A percentile compares a stretch with the other conserved stretches of the same genome.
Evolutionary conservation across 2,329 filamentous ascomycete species (phyloP).

Genomic region (Laburnicola sp.): DNA sequence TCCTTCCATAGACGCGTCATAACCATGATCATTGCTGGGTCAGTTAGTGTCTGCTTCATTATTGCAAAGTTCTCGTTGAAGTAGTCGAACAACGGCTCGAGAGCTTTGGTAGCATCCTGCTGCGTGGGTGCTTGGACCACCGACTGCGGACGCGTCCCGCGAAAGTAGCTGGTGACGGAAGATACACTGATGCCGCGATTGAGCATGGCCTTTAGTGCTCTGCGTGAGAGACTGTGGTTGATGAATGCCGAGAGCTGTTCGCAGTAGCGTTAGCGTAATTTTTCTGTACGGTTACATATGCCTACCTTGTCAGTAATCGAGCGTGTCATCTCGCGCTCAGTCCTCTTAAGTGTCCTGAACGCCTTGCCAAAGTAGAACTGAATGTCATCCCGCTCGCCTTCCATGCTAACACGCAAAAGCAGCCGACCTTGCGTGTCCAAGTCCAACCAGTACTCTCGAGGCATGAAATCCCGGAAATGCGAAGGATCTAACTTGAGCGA

Average conservation of each 20-base stretch:
- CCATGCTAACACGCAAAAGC: constrained; percentile 93
- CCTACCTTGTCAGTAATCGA: constrained; percentile 95
- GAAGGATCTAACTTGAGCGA: constrained; percentile 97
- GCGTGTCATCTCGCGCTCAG: constrained; percentile 95
- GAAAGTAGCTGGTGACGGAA: constrained; percentile 71
- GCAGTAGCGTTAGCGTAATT: constrained; percentile 21
- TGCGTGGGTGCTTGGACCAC: constrained; percentile 63
- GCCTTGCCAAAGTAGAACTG: constrained; percentile 98
- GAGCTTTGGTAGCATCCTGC: constrained; percentile 75
- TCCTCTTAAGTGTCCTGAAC: constrained; percentile 91
- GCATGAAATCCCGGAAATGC: constrained; percentile 94
- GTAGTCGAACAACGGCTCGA: constrained; percentile 86
- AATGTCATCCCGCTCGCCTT: constrained; percentile 96
- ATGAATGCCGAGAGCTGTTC: constrained; percentile 86
- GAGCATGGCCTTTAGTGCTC: constrained; percentile 75
- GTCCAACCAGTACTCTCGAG: constrained; percentile 96
- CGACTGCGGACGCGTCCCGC: constrained; percentile 53
- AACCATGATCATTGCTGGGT: constrained; percentile 95
- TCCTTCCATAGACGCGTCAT: constrained; percentile 99
- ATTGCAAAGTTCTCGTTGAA: constrained; percentile 99
- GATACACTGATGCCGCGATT: constrained; percentile 73
- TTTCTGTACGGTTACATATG: constrained; percentile 5
- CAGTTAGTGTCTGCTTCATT: constrained; percentile 95
- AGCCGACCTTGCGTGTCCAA: constrained; percentile 92
- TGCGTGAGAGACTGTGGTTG: constrained; percentile 80